These are phyloP conservation scores for Cryphonectria naterciae DNA, from an alignment of 2,329 filamentous ascomycete genomes.

Conservation along the genomic window DNA sequence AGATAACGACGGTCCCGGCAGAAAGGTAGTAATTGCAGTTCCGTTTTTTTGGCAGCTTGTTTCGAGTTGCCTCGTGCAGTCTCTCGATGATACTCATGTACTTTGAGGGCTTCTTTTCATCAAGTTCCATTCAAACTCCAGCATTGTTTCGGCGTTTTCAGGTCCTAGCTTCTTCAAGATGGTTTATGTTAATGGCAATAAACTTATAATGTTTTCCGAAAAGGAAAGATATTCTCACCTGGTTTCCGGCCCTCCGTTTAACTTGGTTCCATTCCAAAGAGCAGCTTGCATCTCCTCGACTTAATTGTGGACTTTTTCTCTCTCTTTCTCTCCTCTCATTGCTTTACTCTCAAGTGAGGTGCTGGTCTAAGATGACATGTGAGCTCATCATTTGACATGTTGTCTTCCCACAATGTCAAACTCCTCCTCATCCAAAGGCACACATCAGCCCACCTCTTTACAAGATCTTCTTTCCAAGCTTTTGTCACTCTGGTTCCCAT, in stretches of 20 bases:
- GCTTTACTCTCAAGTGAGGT: background rate
- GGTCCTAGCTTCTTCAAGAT: slow-evolving; percentile 12
- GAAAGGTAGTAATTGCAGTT: slow-evolving; percentile 10
- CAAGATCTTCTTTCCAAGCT: background rate
- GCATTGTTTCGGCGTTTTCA: slow-evolving; percentile 28
- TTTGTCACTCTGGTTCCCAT: background rate
- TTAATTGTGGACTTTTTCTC: background rate
- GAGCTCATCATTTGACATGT: background rate
- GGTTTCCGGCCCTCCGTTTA: background rate
- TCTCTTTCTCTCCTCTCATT: background rate
- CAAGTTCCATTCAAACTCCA: slow-evolving; percentile 14
- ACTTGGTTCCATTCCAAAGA: background rate
- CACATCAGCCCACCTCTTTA: background rate
- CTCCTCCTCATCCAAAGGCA: background rate
- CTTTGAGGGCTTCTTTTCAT: background rate
- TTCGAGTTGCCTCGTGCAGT: background rate
- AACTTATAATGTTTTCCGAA: slow-evolving; percentile 15
- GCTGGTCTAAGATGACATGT: background rate
- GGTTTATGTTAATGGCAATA: slow-evolving; percentile 21
- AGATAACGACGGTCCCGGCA: slow-evolving; percentile 48
- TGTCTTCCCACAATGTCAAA: background rate
- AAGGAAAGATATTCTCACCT: background rate
- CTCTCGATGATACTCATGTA: background rate
- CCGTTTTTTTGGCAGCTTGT: background rate
- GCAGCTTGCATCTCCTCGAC: background rate